A percentile compares a stretch with the other conserved stretches of the same genome.
Evolutionary conservation across 2,329 filamentous ascomycete genomes (phyloP).

Genomic region (Ceratocystis lukuohia): DNA sequence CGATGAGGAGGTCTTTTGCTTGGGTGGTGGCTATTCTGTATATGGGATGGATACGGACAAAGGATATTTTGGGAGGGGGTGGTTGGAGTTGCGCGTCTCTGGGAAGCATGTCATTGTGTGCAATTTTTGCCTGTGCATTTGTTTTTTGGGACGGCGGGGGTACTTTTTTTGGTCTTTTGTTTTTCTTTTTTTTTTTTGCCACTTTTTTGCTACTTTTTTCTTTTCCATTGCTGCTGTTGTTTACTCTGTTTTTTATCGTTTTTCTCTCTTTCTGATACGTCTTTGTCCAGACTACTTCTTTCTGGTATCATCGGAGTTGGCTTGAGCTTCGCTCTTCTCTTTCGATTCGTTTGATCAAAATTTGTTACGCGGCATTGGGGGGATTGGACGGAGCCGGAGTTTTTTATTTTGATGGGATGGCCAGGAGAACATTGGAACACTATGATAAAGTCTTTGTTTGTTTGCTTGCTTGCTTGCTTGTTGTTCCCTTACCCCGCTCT

Average conservation of each 20-base stretch:
- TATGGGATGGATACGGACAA: slow-evolving; percentile 16
- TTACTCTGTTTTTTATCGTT: slow-evolving; percentile 18
- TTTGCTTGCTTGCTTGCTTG: slow-evolving; percentile 17
- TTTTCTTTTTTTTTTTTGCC: slow-evolving; percentile 12
- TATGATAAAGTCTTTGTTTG: slow-evolving; percentile 9
- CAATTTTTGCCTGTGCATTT: slow-evolving; percentile 14
- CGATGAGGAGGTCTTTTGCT: background rate
- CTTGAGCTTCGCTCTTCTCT: slow-evolving; percentile 16
- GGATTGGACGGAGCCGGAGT: slow-evolving; percentile 18
- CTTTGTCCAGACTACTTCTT: slow-evolving; percentile 19
- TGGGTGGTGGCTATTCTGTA: slow-evolving; percentile 15
- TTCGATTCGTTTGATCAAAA: slow-evolving; percentile 11
- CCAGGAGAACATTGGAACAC: slow-evolving; percentile 3
- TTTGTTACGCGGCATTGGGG: slow-evolving; percentile 14
- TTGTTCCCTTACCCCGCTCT: background rate
- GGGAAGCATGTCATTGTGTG: slow-evolving; percentile 16
- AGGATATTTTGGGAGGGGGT: slow-evolving; percentile 11
- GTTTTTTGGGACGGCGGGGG: slow-evolving; percentile 9
- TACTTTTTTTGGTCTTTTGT: slow-evolving; percentile 17
- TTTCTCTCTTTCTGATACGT: slow-evolving; percentile 18
- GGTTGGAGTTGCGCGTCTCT: slow-evolving; percentile 16
- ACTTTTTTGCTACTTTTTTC: slow-evolving; percentile 18
- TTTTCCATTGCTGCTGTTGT: slow-evolving; percentile 19
- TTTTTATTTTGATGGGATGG: slow-evolving; percentile 14
- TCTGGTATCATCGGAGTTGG: slow-evolving; percentile 19